These are phyloP conservation scores for Penicillium palitans DNA, from an alignment of 2,329 filamentous ascomycete species.

Conservation along the genomic window DNA sequence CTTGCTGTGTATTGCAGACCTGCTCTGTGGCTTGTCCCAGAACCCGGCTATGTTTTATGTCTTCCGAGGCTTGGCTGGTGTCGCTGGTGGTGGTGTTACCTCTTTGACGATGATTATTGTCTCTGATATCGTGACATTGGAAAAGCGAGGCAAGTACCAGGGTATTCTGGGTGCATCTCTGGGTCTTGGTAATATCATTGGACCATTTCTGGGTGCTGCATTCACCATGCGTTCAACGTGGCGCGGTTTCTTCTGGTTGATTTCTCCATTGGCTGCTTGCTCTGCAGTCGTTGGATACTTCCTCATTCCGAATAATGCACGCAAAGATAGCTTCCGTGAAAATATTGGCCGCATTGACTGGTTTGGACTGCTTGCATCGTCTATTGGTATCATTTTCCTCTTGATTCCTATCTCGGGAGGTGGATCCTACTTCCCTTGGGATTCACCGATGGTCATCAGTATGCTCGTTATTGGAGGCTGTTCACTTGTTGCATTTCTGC, in stretches of 20 bases:
- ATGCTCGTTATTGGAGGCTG: constrained; percentile 57
- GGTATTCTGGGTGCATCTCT: constrained; percentile 49
- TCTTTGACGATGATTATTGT: constrained; percentile 63
- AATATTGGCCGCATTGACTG: constrained; percentile 61
- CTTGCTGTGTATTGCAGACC: constrained; percentile 56
- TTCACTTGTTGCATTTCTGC: constrained; percentile 51
- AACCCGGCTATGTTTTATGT: constrained; percentile 61
- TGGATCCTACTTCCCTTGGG: constrained; percentile 58
- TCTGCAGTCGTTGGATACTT: constrained; percentile 51
- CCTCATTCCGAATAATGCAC: constrained; percentile 54
- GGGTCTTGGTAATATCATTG: constrained; percentile 49
- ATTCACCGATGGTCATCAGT: constrained; percentile 58
- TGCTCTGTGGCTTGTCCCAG: constrained; percentile 59
- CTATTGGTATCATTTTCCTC: constrained; percentile 58
- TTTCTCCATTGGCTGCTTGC: constrained; percentile 53
- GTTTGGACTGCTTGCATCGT: constrained; percentile 56
- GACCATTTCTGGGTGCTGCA: constrained; percentile 50
- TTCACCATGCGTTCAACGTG: constrained; percentile 48
- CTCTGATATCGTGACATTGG: constrained; percentile 59
- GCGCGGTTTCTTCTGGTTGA: constrained; percentile 52
- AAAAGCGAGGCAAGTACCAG: constrained; percentile 59
- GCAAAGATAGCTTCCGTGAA: constrained; percentile 48
- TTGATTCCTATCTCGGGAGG: constrained; percentile 65
- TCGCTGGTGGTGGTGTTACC: constrained; percentile 63
- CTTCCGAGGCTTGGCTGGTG: constrained; percentile 60